phyloP scores from a whole-genome alignment of 176 grass and related monocot genomes.

The Aegilops tauschii region DNA sequence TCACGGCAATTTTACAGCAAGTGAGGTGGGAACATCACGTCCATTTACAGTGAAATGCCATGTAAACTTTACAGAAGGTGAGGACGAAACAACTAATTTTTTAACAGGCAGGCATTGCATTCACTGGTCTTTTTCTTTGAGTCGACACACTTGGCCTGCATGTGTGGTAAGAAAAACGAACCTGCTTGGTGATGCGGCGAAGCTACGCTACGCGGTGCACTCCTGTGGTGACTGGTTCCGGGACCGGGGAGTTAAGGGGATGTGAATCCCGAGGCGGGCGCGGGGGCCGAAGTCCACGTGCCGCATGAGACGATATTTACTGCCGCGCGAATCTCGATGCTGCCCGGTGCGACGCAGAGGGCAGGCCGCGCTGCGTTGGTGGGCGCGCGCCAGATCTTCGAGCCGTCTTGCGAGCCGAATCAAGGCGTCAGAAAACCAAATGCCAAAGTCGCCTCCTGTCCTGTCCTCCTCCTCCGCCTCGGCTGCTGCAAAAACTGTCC shows the following conservation, averaged over 20 bases:
- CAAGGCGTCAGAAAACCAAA: not conserved
- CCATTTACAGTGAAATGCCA: no score
- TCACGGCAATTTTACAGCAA: not conserved
- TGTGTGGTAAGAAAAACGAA: no score
- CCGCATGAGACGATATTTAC: conserved; percentile 21
- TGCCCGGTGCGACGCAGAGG: not conserved
- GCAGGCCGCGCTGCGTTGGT: not conserved
- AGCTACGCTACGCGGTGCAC: not conserved
- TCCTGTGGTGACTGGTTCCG: no score
- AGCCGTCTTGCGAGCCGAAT: conserved; percentile 7
- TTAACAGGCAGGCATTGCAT: not conserved
- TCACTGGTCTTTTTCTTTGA: not conserved
- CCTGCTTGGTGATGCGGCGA: not conserved
- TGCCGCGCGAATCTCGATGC: conserved; percentile 41
- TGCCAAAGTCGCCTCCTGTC: conserved; percentile 13
- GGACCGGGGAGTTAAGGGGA: not conserved
- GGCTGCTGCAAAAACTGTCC: not conserved
- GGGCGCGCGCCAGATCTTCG: not conserved
- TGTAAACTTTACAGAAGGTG: no score
- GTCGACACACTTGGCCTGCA: no score
- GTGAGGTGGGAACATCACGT: no score
- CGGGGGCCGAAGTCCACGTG: conserved; percentile 26
- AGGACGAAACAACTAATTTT: no score
- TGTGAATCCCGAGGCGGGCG: conserved; percentile 24
- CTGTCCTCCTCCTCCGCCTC: not conserved